phyloP scores from a whole-genome alignment of 2,329 filamentous ascomycete genomes.

The Neofusicoccum umdonicola region DNA sequence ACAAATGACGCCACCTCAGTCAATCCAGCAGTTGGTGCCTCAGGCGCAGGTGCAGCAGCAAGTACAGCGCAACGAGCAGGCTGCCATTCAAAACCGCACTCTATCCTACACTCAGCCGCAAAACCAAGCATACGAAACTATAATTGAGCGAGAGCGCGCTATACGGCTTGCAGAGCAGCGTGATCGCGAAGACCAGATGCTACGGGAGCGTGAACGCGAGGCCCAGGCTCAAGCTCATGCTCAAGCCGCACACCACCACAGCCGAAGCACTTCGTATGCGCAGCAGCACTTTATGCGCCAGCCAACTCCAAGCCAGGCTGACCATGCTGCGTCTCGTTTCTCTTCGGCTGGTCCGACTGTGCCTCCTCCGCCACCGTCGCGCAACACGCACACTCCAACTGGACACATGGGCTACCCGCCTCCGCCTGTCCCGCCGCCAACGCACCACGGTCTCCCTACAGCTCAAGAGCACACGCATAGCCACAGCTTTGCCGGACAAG shows the following conservation, averaged over 20 bases:
- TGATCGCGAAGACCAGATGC: slow-evolving; percentile 6
- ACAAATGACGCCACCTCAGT: slow-evolving; percentile 15
- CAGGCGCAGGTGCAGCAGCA: slow-evolving; percentile 4
- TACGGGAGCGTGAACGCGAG: slow-evolving; percentile 4
- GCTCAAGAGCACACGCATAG: background rate
- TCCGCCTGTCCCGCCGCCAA: slow-evolving; percentile 6
- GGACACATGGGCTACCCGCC: slow-evolving; percentile 13
- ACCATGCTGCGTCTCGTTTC: slow-evolving; percentile 12
- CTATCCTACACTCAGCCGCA: slow-evolving; percentile 1
- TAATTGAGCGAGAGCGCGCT: slow-evolving; percentile 8
- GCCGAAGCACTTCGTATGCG: background rate
- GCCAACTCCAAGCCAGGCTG: slow-evolving; percentile 13
- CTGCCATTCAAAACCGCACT: slow-evolving; percentile 8
- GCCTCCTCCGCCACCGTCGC: background rate
- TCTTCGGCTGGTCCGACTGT: slow-evolving; percentile 1
- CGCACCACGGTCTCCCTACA: slow-evolving; percentile 1
- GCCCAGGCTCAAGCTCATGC: slow-evolving; percentile 2
- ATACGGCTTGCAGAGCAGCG: slow-evolving; percentile 12
- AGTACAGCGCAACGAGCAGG: slow-evolving; percentile 5
- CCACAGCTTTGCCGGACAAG: background rate
- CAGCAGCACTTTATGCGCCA: slow-evolving; percentile 11
- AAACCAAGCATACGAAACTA: slow-evolving; percentile 4
- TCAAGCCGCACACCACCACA: slow-evolving; percentile 3
- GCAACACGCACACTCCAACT: slow-evolving; percentile 12
- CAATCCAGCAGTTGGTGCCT: slow-evolving; percentile 9